Base-by-base conservation (phyloP, 23 red algal species). In the Gracilariopsis chorda region DNA sequence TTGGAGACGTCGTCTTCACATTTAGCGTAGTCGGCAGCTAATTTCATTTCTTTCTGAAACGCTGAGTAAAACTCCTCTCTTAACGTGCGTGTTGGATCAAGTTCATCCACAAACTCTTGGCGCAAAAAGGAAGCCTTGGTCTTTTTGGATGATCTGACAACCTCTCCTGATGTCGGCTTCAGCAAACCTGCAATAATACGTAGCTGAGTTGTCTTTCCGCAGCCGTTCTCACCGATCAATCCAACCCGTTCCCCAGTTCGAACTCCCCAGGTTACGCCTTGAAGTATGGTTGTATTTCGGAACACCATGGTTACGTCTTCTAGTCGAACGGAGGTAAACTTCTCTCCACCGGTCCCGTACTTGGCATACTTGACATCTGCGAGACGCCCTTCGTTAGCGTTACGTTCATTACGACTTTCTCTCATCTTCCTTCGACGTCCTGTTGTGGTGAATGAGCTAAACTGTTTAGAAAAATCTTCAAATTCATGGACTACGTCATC, bases 51-150 rank as follows among this genome's bases (percentile, higher is more conserved):
- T 51, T 98, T 90, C 16, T 62, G 57, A 59, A 95, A 93, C 1
- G 91, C 90, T 13, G 78, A 78, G 19, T 42, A 47, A 82, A 98
- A 91, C 81, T 98, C 97, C 57, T 95, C 94, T 11, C 93, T 51
- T 78, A 98, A 81, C 52, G 93, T 98, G 27, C 89, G 81, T 19
- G 85, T 83, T 19, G 88, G 68, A 75, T 96, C 91, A 12, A 98
- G 67, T 58, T 98, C 97, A 25, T 98, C 97, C 21, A 95, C 59
- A 86, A 98, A 98, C 84, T 98, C 97, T 80, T 98, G 97, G 16
- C 93, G 90, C 90, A 98, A 74, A 48, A 95, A 95, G 25, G 92
- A 87, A 7, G 89, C 88, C 45, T 80, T 91, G 2, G 87, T 78
- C 20, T 70, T 42, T 12, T 56, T 48, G 23, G 93, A 92, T 1